A percentile compares a stretch with the other conserved stretches of the same genome.
phyloP scores from a whole-genome alignment of 345 rosid species.

The Pistacia atlantica region DNA sequence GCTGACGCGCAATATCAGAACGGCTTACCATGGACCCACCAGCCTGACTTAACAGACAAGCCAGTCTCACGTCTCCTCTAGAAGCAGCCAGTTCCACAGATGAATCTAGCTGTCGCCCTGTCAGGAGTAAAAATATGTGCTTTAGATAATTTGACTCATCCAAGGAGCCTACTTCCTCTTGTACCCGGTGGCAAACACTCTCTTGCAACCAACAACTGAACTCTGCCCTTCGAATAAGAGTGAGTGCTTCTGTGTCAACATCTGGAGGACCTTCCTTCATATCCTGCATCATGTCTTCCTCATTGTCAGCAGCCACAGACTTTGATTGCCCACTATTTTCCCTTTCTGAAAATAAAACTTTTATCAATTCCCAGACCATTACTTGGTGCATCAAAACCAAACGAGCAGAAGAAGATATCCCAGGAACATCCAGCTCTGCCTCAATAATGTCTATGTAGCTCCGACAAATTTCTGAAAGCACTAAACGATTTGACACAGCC shows the following conservation, averaged over 20 bases:
- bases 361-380: constrained; percentile 94
- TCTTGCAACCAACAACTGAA: constrained; percentile 96
- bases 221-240: constrained; percentile 91
- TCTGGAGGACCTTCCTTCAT: constrained; percentile 64
- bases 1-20: constrained; percentile 67
- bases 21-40: constrained; percentile 87
- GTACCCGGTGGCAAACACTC: constrained; percentile 88
- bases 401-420: constrained; percentile 63
- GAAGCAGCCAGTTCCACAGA: constrained; percentile 89
- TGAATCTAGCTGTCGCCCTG: constrained; percentile 86
- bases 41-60: constrained; percentile 95
- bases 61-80: constrained; percentile 91
- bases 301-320: constrained; percentile 65
- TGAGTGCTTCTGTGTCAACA: constrained; percentile 68
- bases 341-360: constrained; percentile 85
- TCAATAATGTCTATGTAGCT: constrained; percentile 77
- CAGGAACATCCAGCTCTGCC: constrained; percentile 77
- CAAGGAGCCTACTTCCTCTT: constrained; percentile 78
- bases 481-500: constrained; percentile 57
- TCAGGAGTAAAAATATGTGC: constrained; percentile 76
- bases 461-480: constrained; percentile 79
- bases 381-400: constrained; percentile 88
- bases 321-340: constrained; percentile 56
- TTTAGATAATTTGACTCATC: constrained; percentile 75
- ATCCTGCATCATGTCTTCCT: constrained; percentile 94